Conservation (phyloP, 2,329 filamentous ascomycete genomes). For the Lecanoromycetidae sp. region DNA sequence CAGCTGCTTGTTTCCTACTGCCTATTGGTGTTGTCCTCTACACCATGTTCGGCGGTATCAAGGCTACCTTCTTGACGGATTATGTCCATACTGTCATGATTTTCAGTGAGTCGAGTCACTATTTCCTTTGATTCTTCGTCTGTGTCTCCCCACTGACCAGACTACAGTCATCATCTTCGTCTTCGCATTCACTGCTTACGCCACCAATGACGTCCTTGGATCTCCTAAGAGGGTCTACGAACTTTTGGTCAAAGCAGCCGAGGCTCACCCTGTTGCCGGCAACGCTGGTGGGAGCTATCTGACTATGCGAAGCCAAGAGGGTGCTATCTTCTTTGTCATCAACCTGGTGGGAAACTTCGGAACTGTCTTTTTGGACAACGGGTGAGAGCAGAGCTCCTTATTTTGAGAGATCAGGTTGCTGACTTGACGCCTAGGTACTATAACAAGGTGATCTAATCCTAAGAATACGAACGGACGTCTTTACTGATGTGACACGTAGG, state of each 20-base stretch:
- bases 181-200: conserved; percentile 45
- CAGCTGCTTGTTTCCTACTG: conserved; percentile 72
- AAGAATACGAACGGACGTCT: background rate
- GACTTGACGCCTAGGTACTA: no score
- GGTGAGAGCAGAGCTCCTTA: no score
- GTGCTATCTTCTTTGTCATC: conserved; percentile 82
- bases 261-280: conserved; percentile 61
- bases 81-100: conserved; percentile 74
- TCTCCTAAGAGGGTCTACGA: conserved; percentile 70
- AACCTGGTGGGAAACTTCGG: conserved; percentile 76
- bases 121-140: no score
- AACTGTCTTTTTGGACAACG: conserved; percentile 75
- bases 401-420: no score
- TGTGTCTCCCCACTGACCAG: conserved; percentile 2
- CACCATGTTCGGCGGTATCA: conserved; percentile 57
- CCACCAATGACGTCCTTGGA: conserved; percentile 58
- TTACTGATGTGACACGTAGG: conserved; percentile 73
- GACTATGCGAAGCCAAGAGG: conserved; percentile 71
- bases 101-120: no score
- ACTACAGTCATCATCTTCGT: no score
- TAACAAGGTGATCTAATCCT: background rate
- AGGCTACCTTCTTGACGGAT: conserved; percentile 68
- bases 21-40: conserved; percentile 53
- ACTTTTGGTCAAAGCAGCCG: conserved; percentile 55
- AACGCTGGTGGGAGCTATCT: conserved; percentile 74